A percentile compares a stretch with the other conserved stretches of the same genome.
These are phyloP conservation scores for Aquilaria yunnanensis DNA, from an alignment of 345 rosid species.

Conservation along the genomic window DNA sequence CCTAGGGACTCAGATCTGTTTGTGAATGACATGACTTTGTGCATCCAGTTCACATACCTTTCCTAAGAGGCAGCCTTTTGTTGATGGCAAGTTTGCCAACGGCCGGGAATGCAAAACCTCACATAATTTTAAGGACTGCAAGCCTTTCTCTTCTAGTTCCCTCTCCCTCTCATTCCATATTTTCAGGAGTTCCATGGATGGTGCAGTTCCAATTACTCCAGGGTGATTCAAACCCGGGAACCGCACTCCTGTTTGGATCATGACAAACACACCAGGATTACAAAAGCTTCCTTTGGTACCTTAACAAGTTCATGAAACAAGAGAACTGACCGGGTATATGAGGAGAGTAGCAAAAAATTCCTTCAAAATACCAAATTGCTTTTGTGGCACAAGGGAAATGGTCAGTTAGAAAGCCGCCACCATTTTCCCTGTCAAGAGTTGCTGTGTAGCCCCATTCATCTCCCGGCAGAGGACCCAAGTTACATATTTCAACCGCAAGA, in stretches of 20 bases:
- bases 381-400: slow-evolving; percentile 87
- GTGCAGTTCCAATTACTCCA: slow-evolving; percentile 84
- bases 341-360: slow-evolving; percentile 85
- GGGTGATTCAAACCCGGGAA: slow-evolving; percentile 91
- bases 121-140: slow-evolving; percentile 40
- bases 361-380: slow-evolving; percentile 96
- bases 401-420: slow-evolving; percentile 86
- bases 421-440: slow-evolving; percentile 76
- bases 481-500: slow-evolving; percentile 75
- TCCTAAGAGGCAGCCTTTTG: slow-evolving; percentile 74
- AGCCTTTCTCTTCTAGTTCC: slow-evolving; percentile 59
- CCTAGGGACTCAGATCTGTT: neutral
- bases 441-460: slow-evolving; percentile 93
- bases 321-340: slow-evolving; percentile 60
- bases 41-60: slow-evolving; percentile 22
- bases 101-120: slow-evolving; percentile 85
- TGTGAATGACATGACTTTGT: neutral
- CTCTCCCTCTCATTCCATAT: slow-evolving; percentile 87
- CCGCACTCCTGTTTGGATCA: slow-evolving; percentile 46
- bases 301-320: neutral
- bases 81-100: slow-evolving; percentile 62
- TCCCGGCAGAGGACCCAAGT: slow-evolving; percentile 82
- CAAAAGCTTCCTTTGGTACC: slow-evolving; percentile 1
- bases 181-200: slow-evolving; percentile 65
- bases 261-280: slow-evolving; percentile 8